A percentile compares a stretch with the other conserved stretches of the same genome.
Evolutionary conservation across 2,329 filamentous ascomycete species (phyloP).

Genomic region (Orbilia blumenaviensis): DNA sequence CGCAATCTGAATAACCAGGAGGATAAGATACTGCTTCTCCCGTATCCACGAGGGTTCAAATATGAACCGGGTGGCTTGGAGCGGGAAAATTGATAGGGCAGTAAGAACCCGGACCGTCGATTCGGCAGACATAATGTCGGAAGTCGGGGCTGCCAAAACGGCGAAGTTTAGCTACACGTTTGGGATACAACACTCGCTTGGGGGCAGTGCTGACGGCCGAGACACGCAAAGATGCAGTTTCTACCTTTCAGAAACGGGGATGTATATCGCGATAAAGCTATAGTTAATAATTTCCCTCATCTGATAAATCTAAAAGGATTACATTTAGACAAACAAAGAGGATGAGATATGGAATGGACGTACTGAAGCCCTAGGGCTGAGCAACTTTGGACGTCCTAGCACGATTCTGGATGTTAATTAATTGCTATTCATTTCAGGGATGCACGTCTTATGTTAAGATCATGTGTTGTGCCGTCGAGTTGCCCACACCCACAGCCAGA

Average conservation of each 20-base stretch:
- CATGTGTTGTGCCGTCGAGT: slow-evolving; percentile 3
- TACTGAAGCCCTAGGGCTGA: neutral
- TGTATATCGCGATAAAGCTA: neutral
- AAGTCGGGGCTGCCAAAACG: neutral
- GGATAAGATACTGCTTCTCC: neutral
- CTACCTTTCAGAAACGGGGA: neutral
- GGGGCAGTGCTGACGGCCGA: neutral
- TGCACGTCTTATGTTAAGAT: too few species aligned
- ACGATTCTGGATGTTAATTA: too few species aligned
- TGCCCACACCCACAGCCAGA: too few species aligned
- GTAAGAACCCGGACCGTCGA: slow-evolving; percentile 3
- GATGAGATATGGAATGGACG: neutral
- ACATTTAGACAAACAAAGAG: too few species aligned
- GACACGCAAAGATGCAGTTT: too few species aligned
- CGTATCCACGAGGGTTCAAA: neutral
- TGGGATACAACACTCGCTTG: too few species aligned
- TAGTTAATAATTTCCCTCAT: neutral
- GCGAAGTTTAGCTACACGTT: too few species aligned
- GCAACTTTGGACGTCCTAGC: too few species aligned
- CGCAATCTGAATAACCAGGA: neutral
- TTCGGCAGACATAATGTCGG: neutral
- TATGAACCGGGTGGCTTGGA: slow-evolving; percentile 16
- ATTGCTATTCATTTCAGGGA: too few species aligned
- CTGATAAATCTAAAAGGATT: neutral
- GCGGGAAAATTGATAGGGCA: neutral